Conservation (phyloP, 192 early-diverging fungal genomes). For the Coemansia sp. region DNA sequence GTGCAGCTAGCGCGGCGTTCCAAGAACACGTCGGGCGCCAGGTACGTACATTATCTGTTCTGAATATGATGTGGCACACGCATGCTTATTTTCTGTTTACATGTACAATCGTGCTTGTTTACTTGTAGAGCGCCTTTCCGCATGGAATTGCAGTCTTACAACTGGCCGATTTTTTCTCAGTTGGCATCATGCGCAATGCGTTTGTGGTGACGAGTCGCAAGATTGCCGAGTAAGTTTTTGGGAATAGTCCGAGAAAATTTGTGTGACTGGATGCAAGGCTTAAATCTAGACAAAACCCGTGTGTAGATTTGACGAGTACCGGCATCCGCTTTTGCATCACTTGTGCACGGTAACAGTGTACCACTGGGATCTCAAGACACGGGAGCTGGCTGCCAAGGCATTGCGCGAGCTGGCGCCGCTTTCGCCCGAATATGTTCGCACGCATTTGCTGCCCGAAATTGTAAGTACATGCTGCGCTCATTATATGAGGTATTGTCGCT, state of each 20-base stretch:
- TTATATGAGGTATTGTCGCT: not conserved
- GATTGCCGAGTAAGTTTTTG: conserved; percentile 63
- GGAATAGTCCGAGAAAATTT: too few species aligned
- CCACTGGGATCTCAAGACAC: conserved; percentile 88
- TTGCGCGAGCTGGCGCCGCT: conserved; percentile 66
- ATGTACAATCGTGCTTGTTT: conserved; percentile 6
- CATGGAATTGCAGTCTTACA: conserved; percentile 92
- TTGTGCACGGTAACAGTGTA: conserved; percentile 62
- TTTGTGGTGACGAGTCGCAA: conserved; percentile 69
- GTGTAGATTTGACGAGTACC: conserved; percentile 69
- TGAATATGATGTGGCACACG: not conserved
- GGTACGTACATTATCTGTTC: conserved; percentile 41
- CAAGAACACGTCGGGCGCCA: conserved; percentile 96
- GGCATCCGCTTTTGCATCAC: conserved; percentile 69
- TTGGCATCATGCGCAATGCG: conserved; percentile 78
- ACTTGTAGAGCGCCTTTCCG: conserved; percentile 74
- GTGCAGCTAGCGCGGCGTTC: conserved; percentile 94
- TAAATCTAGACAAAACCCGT: too few species aligned
- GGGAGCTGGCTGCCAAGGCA: conserved; percentile 74
- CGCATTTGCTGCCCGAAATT: conserved; percentile 59
- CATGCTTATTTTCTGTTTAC: not conserved
- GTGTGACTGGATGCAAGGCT: too few species aligned
- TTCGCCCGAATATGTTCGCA: conserved; percentile 58
- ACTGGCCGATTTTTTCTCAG: conserved; percentile 87
- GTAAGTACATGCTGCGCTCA: conserved; percentile 37